Evolutionary conservation across 371 early-diverging fungal genomes (phyloP).

Genomic region (Actinomucor elegans): DNA sequence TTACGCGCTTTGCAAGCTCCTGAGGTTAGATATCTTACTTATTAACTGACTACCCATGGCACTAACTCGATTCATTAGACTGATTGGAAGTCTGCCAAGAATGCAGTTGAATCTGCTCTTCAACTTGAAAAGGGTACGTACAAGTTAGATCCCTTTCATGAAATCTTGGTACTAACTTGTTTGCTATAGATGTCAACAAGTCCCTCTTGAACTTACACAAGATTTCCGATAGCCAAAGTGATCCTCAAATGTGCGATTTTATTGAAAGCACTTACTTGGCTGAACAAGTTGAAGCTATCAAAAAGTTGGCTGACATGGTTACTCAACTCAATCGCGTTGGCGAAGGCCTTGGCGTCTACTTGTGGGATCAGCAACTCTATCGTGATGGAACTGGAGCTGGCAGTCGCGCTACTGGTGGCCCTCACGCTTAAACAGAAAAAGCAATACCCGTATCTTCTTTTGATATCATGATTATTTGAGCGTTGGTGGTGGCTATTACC

Average conservation of each 20-base stretch:
- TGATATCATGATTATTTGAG: no score
- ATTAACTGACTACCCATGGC: no score
- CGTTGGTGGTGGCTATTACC: no score
- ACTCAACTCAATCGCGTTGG: slow-evolving; percentile 68
- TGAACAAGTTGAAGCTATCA: slow-evolving; percentile 73
- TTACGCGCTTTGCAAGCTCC: slow-evolving; percentile 53
- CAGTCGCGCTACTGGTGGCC: slow-evolving; percentile 33
- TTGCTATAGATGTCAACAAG: slow-evolving; percentile 73
- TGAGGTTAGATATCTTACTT: slow-evolving; percentile 45
- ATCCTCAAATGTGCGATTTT: slow-evolving; percentile 72
- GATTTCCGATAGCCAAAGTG: slow-evolving; percentile 58
- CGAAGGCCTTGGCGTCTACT: slow-evolving; percentile 54
- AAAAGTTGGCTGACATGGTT: slow-evolving; percentile 63
- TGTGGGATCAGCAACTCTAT: slow-evolving; percentile 67
- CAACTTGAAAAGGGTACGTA: slow-evolving; percentile 64
- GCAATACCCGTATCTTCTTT: no score
- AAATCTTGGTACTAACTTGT: no score
- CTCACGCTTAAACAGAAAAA: slow-evolving; percentile 3
- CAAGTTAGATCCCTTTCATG: no score
- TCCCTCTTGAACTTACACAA: slow-evolving; percentile 66
- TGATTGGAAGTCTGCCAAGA: slow-evolving; percentile 67
- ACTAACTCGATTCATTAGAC: no score
- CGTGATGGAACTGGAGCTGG: slow-evolving; percentile 50
- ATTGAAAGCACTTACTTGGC: slow-evolving; percentile 60
- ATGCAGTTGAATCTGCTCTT: slow-evolving; percentile 65